phyloP scores from a whole-genome alignment of 1,284 basidiomycete genomes.

The Moniliophthora roreri region DNA sequence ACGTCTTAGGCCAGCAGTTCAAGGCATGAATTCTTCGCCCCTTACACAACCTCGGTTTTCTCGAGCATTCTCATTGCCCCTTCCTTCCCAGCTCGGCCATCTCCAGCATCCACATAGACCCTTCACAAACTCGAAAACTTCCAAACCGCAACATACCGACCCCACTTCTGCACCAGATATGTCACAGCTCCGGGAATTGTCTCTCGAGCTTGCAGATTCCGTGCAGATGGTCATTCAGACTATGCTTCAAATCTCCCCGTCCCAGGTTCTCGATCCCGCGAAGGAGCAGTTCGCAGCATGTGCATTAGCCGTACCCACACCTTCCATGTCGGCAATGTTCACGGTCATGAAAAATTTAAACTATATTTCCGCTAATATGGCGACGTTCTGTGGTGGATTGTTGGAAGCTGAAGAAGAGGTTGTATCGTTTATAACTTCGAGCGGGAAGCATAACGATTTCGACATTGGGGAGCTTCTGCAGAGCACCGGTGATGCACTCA shows the following conservation, averaged over 20 bases:
- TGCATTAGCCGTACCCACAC: constrained; percentile 79
- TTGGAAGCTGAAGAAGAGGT: background rate
- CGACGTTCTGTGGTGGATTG: constrained; percentile 35
- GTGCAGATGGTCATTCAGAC: constrained; percentile 88
- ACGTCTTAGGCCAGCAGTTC: constrained; percentile 9
- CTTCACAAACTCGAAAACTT: constrained; percentile 6
- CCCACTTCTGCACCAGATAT: constrained; percentile 28
- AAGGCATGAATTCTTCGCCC: constrained; percentile 14
- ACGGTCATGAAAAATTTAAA: constrained; percentile 90
- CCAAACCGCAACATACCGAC: constrained; percentile 21
- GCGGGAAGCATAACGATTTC: constrained; percentile 37
- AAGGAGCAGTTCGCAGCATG: constrained; percentile 91
- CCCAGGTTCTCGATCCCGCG: constrained; percentile 86
- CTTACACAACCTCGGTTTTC: constrained; percentile 52
- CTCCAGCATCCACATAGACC: constrained; percentile 62
- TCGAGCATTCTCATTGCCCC: constrained; percentile 70
- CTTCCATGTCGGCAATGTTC: constrained; percentile 85
- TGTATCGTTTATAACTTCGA: background rate
- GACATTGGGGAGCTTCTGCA: constrained; percentile 77
- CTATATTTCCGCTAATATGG: constrained; percentile 83
- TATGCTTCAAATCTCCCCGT: constrained; percentile 82
- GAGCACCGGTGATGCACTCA: constrained; percentile 80
- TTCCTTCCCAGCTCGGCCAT: constrained; percentile 66
- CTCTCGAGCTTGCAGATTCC: constrained; percentile 83
- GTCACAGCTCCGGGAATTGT: constrained; percentile 59